These are phyloP conservation scores for Fraxinus anomala DNA, from an alignment of 257 asterid genomes.

Conservation along the genomic window DNA sequence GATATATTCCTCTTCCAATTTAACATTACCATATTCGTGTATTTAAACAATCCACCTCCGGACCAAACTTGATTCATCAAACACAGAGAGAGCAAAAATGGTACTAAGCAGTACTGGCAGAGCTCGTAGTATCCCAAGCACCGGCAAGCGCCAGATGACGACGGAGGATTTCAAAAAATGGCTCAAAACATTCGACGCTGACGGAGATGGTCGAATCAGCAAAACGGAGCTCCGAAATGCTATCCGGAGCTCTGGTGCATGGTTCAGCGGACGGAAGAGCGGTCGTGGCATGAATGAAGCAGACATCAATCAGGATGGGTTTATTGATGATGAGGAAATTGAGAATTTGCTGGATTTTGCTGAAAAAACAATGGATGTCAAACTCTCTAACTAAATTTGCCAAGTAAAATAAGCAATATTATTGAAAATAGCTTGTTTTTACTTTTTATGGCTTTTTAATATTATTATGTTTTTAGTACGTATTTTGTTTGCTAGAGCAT, in stretches of 20 bases:
- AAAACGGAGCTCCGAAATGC: slow-evolving; percentile 42
- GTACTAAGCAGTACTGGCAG: slow-evolving; percentile 35
- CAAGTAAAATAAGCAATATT: too few relatives aligned
- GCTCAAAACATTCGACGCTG: slow-evolving; percentile 41
- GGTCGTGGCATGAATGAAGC: slow-evolving; percentile 36
- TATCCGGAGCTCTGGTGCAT: slow-evolving; percentile 40
- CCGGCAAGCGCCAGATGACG: slow-evolving; percentile 38
- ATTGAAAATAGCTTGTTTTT: background rate
- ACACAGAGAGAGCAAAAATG: slow-evolving; percentile 29
- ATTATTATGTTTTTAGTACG: background rate
- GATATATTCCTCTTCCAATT: background rate
- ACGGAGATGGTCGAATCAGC: slow-evolving; percentile 47
- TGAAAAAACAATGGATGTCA: slow-evolving; percentile 35
- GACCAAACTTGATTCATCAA: slow-evolving; percentile 25
- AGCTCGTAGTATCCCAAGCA: slow-evolving; percentile 28
- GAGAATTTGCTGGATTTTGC: slow-evolving; percentile 46
- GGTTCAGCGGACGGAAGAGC: slow-evolving; percentile 45
- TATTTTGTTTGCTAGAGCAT: background rate
- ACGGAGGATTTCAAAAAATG: slow-evolving; percentile 47
- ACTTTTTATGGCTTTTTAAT: background rate
- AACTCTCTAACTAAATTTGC: slow-evolving; percentile 24
- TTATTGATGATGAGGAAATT: slow-evolving; percentile 39
- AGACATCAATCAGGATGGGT: slow-evolving; percentile 35
- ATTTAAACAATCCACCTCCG: background rate
- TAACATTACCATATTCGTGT: background rate